phyloP scores from a whole-genome alignment of 768 basidiomycete genomes.

The Russula dissimulans region DNA sequence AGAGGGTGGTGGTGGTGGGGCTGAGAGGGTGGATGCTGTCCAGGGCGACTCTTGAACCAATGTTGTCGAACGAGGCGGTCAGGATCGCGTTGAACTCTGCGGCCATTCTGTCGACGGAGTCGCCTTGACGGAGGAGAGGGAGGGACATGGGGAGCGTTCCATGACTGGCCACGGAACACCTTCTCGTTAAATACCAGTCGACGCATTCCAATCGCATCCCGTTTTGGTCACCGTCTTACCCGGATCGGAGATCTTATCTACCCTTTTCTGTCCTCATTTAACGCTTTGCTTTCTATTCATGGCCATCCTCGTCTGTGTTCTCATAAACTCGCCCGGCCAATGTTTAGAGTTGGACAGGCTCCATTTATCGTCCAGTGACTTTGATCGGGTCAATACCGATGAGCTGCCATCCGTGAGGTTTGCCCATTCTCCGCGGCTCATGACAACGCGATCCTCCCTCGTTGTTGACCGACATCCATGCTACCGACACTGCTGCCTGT shows the following conservation, averaged over 20 bases:
- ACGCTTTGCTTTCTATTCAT: background rate
- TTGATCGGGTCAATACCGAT: constrained; percentile 6
- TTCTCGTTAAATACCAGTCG: constrained; percentile 2
- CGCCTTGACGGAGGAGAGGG: background rate
- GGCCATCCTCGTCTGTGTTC: background rate
- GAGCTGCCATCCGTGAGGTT: background rate
- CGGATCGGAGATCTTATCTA: background rate
- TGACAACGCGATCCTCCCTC: background rate
- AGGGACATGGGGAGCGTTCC: background rate
- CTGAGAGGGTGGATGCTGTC: background rate
- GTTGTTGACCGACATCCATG: background rate
- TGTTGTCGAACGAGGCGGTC: constrained; percentile 16
- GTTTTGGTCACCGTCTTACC: background rate
- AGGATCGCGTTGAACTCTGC: constrained; percentile 17
- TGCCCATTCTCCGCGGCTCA: constrained; percentile 7
- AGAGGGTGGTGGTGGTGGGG: background rate
- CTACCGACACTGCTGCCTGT: background rate
- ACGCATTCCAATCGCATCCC: background rate
- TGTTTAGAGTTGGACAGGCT: background rate
- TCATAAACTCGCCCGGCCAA: background rate
- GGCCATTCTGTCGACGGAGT: background rate
- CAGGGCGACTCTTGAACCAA: constrained; percentile 7
- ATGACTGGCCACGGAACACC: too few relatives aligned
- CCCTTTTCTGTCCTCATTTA: too few relatives aligned
- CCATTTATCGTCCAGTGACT: background rate